phyloP scores from a whole-genome alignment of 2,329 filamentous ascomycete genomes.

The Verticillium nubilum region DNA sequence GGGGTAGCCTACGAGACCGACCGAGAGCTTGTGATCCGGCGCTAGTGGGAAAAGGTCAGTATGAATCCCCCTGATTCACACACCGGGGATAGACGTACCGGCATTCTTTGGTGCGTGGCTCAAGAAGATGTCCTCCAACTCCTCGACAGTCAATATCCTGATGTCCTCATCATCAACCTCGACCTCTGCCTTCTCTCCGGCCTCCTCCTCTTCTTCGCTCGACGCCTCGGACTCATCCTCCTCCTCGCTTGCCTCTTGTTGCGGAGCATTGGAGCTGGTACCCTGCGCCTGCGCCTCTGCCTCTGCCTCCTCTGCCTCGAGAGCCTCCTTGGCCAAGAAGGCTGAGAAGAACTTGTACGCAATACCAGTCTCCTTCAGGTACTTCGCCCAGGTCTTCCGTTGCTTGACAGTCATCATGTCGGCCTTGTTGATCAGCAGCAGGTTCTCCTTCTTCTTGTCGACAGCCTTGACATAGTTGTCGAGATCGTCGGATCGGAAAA shows the following conservation, averaged over 20 bases:
- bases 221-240: constrained; percentile 20
- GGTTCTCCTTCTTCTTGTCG: constrained; percentile 79
- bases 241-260: constrained; percentile 25
- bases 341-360: constrained; percentile 97
- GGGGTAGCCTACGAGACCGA: constrained; percentile 94
- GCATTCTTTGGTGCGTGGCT: constrained; percentile 55
- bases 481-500: constrained; percentile 91
- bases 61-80: not conserved
- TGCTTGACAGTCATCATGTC: constrained; percentile 96
- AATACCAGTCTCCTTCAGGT: constrained; percentile 76
- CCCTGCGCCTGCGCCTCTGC: constrained; percentile 21
- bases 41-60: constrained; percentile 22
- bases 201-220: constrained; percentile 25
- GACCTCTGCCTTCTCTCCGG: constrained; percentile 25
- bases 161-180: constrained; percentile 53
- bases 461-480: constrained; percentile 94
- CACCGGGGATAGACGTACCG: constrained; percentile 33
- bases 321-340: constrained; percentile 81
- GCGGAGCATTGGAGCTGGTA: constrained; percentile 16
- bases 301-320: constrained; percentile 60
- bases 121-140: constrained; percentile 85
- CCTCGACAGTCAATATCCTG: constrained; percentile 84
- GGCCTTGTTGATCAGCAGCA: constrained; percentile 95
- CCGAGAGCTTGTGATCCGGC: constrained; percentile 65
- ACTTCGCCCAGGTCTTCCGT: constrained; percentile 76